Conservation (phyloP, 176 grass and related monocot genomes). For the Pontederia paniculata region DNA sequence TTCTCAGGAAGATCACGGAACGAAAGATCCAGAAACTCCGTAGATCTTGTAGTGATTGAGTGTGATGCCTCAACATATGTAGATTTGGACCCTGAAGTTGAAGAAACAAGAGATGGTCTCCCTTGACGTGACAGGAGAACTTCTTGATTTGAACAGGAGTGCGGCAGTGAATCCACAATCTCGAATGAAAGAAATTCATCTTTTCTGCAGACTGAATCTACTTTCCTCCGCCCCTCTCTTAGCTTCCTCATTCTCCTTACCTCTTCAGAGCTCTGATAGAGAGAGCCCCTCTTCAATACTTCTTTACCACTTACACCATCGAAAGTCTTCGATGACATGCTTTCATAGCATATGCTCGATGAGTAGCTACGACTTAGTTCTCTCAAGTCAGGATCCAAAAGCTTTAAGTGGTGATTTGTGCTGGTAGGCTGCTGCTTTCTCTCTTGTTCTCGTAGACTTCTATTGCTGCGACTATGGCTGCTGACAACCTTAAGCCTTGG, state of each 20-base stretch:
- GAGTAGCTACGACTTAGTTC: constrained; percentile 23
- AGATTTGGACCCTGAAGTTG: constrained; percentile 15
- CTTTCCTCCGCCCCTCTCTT: constrained; percentile 45
- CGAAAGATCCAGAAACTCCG: constrained; percentile 49
- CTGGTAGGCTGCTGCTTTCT: constrained; percentile 23
- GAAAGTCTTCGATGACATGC: constrained; percentile 49
- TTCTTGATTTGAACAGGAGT: constrained; percentile 38
- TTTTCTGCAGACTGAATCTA: constrained; percentile 28
- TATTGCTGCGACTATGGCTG: constrained; percentile 12
- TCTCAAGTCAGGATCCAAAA: constrained; percentile 27
- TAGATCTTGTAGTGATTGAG: constrained; percentile 27
- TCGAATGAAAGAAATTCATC: constrained; percentile 58
- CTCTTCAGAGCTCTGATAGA: constrained; percentile 83
- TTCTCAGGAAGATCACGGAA: constrained; percentile 43
- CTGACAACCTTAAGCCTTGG: constrained; percentile 19
- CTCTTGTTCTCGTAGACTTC: constrained; percentile 30
- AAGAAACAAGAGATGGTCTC: constrained; percentile 10
- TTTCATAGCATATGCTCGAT: constrained; percentile 74
- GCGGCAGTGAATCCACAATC: constrained; percentile 27
- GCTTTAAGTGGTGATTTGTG: constrained; percentile 36
- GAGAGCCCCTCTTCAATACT: constrained; percentile 59
- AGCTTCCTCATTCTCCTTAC: constrained; percentile 57
- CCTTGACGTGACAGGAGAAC: constrained; percentile 8
- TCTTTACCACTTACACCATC: constrained; percentile 15
- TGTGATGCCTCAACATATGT: constrained; percentile 21